These are phyloP conservation scores for Penicillium soppii DNA, from an alignment of 495 filamentous ascomycete genomes.

Conservation along the genomic window DNA sequence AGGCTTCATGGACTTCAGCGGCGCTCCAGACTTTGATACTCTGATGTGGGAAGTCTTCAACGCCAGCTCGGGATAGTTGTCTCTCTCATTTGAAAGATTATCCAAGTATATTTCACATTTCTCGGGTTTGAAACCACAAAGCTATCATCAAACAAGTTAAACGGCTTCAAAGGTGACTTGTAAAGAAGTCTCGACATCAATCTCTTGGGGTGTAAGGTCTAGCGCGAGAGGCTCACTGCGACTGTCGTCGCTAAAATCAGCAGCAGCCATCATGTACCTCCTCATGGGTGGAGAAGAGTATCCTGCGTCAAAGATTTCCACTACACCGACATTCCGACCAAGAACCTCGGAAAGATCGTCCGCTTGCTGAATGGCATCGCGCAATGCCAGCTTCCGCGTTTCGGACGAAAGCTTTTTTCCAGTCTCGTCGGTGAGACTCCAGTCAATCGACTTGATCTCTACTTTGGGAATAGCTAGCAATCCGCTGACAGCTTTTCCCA, in stretches of 20 bases:
- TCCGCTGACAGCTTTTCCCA: slow-evolving; percentile 13
- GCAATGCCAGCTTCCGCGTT: slow-evolving; percentile 19
- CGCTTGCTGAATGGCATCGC: slow-evolving; percentile 19
- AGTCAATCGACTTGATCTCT: slow-evolving; percentile 20
- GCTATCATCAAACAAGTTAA: background rate
- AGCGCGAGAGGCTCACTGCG: background rate
- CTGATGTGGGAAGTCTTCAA: slow-evolving; percentile 38
- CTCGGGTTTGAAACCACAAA: background rate
- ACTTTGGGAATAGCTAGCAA: slow-evolving; percentile 13
- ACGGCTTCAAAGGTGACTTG: slow-evolving; percentile 5
- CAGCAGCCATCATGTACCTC: background rate
- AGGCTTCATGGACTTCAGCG: slow-evolving; percentile 29
- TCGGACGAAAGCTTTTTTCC: slow-evolving; percentile 8
- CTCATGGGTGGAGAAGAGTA: background rate
- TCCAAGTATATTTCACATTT: background rate
- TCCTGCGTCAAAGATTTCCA: slow-evolving; percentile 11
- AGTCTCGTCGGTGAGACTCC: slow-evolving; percentile 23
- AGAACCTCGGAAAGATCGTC: slow-evolving; percentile 22
- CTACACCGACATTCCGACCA: slow-evolving; percentile 11
- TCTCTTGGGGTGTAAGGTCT: slow-evolving; percentile 11
- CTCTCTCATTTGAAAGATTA: too few species aligned
- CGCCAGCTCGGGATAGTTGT: background rate
- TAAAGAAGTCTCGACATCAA: slow-evolving; percentile 9
- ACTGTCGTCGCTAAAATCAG: background rate
- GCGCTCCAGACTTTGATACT: slow-evolving; percentile 35